Evolutionary conservation across 768 basidiomycete genomes (phyloP).

Genomic region (Mycena leptocephala): DNA sequence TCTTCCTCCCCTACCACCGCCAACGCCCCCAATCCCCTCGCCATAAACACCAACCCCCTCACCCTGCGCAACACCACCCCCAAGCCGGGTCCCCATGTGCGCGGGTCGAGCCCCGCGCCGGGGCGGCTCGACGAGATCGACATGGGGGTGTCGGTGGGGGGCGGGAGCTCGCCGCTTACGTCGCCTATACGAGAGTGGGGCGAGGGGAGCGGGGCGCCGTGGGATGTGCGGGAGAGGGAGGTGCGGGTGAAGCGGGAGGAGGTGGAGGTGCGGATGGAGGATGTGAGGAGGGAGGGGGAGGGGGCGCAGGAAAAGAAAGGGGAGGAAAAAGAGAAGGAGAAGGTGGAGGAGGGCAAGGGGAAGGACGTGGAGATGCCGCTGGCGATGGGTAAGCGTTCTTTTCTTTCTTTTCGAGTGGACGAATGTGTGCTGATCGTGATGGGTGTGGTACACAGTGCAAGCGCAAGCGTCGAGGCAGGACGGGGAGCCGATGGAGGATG

Average conservation of each 20-base stretch:
- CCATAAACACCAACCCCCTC: constrained; percentile 8
- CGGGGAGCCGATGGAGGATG: neutral
- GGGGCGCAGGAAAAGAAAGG: neutral
- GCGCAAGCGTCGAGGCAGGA: neutral
- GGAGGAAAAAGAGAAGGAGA: neutral
- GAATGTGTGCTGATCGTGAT: neutral
- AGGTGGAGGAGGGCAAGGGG: neutral
- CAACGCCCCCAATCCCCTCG: neutral
- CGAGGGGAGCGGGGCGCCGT: neutral
- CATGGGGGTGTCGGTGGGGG: constrained; percentile 19
- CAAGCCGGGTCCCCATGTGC: neutral
- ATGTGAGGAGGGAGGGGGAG: neutral
- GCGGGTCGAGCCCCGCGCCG: constrained; percentile 24
- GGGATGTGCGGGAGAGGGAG: neutral
- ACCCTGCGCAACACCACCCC: constrained; percentile 16
- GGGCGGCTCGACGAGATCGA: constrained; percentile 37
- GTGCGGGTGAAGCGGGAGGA: constrained; percentile 5
- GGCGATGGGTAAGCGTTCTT: neutral
- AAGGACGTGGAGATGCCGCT: constrained; percentile 5
- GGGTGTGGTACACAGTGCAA: no score
- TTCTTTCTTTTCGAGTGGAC: neutral
- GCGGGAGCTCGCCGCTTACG: constrained; percentile 11
- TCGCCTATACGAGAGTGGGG: constrained; percentile 7
- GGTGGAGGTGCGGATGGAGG: neutral
- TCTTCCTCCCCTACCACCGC: neutral